Percentiles rank a stretch among this genome's conserved stretches.
Evolutionary conservation across 1,284 basidiomycete species (phyloP).

Genomic region (Cryptococcus sp.): DNA sequence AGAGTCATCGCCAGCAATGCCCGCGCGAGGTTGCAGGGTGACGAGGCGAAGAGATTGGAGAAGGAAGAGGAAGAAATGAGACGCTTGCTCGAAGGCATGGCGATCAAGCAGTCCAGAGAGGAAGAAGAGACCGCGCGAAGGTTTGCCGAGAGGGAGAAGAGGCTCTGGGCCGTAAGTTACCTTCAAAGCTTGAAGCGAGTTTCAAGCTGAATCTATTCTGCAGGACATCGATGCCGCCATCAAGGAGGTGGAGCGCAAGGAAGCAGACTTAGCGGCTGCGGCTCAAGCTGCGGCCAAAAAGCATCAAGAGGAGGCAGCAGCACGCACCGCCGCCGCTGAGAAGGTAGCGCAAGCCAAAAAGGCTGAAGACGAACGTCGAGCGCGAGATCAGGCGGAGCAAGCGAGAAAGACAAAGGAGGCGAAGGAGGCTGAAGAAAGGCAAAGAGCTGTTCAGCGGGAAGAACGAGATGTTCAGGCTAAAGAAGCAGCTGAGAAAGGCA

Average conservation of each 20-base stretch:
- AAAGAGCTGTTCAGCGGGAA: slow-evolving; percentile 9
- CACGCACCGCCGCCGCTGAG: slow-evolving; percentile 25
- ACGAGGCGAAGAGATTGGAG: slow-evolving; percentile 16
- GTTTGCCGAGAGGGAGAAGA: slow-evolving; percentile 40
- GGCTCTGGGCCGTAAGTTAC: slow-evolving; percentile 43
- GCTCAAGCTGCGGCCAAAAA: slow-evolving; percentile 13
- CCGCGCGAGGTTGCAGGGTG: slow-evolving; percentile 17
- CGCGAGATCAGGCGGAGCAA: slow-evolving; percentile 28
- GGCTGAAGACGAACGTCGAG: slow-evolving; percentile 28
- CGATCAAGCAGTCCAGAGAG: slow-evolving; percentile 33
- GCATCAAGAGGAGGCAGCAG: slow-evolving; percentile 29
- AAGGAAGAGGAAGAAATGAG: slow-evolving; percentile 39
- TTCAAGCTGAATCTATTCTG: neutral
- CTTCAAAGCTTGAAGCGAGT: neutral
- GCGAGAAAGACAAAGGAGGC: slow-evolving; percentile 24
- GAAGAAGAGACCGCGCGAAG: slow-evolving; percentile 32
- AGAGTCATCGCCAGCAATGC: slow-evolving; percentile 27
- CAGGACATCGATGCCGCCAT: slow-evolving; percentile 47
- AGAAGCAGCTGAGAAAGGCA: slow-evolving; percentile 14
- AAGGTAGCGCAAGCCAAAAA: slow-evolving; percentile 28
- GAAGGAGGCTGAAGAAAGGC: slow-evolving; percentile 10
- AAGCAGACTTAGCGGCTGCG: slow-evolving; percentile 19
- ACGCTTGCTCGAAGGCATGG: slow-evolving; percentile 38
- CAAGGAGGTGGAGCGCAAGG: slow-evolving; percentile 25
- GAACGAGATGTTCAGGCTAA: slow-evolving; percentile 21